Base-by-base conservation (phyloP, 2,329 filamentous ascomycete genomes). In the Verticillium albo-atrum region DNA sequence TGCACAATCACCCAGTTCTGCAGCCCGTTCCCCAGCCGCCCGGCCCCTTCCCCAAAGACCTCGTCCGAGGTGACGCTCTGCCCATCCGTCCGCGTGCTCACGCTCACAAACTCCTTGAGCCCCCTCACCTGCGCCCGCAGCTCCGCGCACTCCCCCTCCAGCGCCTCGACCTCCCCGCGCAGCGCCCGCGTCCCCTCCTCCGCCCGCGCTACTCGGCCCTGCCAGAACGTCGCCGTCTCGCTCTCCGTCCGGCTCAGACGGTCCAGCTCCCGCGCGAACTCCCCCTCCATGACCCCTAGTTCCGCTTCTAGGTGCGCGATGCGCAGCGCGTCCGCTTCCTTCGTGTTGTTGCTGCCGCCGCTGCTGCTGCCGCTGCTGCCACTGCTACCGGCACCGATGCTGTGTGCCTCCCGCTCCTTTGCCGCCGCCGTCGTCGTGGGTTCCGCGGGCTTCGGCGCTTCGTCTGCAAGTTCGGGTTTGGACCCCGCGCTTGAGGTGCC, bases 1-100 rank as follows among this genome's bases (percentile, higher is more conserved):
- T 89, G 84, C 27, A 83, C 82, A 65, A 91, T 86, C 3, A 88
- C 83, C 89, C 89, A 92, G 66, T 91, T 90, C 73, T 91, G 88
- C 65, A 90, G 73, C 26, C 87, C 83, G 66, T 90, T 88, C 23
- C 84, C 83, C 54, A 91, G 70, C 60, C 82, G 79, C 55, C 80
- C 77, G 77, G 89, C 84, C 10, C 80, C 78, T 56, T 89, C 84
- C 2, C 78, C 82, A 68, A 91, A 83, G 12, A 86, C 84, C 70
- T 89, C 86, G 67, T 92, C 89, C 62, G 85, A 87, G 58, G 77
- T 78, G 62, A 85, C 86, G 58, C 77, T 78, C 70, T 87, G 83
- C 25, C 82, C 82, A 30, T 85, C 84, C 55, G 81, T 78, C 32
- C 86, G 77, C 10, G 88, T 89, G 63, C 83, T 85, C 25, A 81